These are phyloP conservation scores for Phoenix roebelenii DNA, from an alignment of 176 grass and related monocot species.

Conservation along the genomic window DNA sequence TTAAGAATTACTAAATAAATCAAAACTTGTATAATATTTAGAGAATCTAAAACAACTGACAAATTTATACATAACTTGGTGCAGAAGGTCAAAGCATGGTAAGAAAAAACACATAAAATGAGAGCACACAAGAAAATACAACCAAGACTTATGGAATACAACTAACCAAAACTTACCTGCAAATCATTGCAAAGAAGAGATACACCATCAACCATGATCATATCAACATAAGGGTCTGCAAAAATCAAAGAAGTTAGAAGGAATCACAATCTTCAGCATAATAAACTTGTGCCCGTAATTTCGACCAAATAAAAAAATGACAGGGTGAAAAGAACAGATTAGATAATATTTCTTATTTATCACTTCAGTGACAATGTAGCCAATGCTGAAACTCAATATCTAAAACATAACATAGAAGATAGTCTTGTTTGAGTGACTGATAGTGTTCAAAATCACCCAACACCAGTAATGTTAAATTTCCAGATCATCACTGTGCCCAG, in stretches of 20 bases:
- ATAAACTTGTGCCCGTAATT: neutral
- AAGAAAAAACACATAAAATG: slow-evolving; percentile 11
- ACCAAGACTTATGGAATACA: neutral
- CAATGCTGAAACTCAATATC: too few relatives aligned
- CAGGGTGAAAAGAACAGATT: too few relatives aligned
- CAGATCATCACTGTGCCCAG: too few relatives aligned
- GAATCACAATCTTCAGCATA: neutral
- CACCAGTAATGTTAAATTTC: too few relatives aligned
- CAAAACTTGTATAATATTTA: too few relatives aligned
- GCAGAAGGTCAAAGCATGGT: slow-evolving; percentile 15
- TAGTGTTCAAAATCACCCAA: too few relatives aligned
- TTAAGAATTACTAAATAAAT: too few relatives aligned
- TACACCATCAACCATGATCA: slow-evolving; percentile 89
- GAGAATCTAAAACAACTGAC: too few relatives aligned
- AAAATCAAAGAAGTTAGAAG: slow-evolving; percentile 10
- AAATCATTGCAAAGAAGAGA: slow-evolving; percentile 94
- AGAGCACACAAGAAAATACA: slow-evolving; percentile 4
- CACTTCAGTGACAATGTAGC: too few relatives aligned
- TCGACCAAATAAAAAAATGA: slow-evolving; percentile 2
- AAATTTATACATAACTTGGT: neutral
- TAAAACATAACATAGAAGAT: too few relatives aligned
- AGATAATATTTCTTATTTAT: too few relatives aligned
- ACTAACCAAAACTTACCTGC: slow-evolving; percentile 31
- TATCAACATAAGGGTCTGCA: slow-evolving; percentile 80
- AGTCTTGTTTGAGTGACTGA: too few relatives aligned